phyloP scores from a whole-genome alignment of 1,139 yeast genomes.

The Candida gigantensis region DNA sequence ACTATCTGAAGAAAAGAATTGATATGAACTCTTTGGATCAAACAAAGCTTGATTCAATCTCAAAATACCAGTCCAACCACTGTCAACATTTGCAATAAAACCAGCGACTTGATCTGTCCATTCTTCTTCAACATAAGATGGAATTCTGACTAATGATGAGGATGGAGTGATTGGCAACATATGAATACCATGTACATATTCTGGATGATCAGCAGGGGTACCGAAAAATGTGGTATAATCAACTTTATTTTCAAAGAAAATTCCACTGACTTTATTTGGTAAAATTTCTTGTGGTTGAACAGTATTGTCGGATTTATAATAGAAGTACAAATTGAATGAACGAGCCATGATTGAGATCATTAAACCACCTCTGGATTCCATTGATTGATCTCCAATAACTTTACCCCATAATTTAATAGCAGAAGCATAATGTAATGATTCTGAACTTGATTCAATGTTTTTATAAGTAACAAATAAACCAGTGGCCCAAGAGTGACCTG shows the following conservation, averaged over 20 bases:
- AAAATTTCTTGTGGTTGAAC: constrained; percentile 59
- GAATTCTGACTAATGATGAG: constrained; percentile 70
- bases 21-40: constrained; percentile 67
- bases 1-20: constrained; percentile 58
- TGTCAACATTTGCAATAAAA: constrained; percentile 55
- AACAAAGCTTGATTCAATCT: constrained; percentile 75
- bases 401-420: constrained; percentile 84
- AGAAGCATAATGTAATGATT: constrained; percentile 78
- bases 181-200: constrained; percentile 94
- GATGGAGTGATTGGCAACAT: constrained; percentile 87
- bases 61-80: constrained; percentile 89
- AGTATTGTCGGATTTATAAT: constrained; percentile 55
- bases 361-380: constrained; percentile 77
- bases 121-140: constrained; percentile 74
- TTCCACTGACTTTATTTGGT: constrained; percentile 73
- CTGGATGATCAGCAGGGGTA: constrained; percentile 47
- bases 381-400: constrained; percentile 65
- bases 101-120: constrained; percentile 61
- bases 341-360: constrained; percentile 68
- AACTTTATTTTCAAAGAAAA: constrained; percentile 80
- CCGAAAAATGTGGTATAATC: constrained; percentile 74
- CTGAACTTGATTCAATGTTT: constrained; percentile 79
- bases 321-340: constrained; percentile 64
- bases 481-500: constrained; percentile 85
- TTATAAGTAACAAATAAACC: constrained; percentile 69